phyloP scores from a whole-genome alignment of 192 early-diverging fungal species.

The Paraglomus brasilianum region DNA sequence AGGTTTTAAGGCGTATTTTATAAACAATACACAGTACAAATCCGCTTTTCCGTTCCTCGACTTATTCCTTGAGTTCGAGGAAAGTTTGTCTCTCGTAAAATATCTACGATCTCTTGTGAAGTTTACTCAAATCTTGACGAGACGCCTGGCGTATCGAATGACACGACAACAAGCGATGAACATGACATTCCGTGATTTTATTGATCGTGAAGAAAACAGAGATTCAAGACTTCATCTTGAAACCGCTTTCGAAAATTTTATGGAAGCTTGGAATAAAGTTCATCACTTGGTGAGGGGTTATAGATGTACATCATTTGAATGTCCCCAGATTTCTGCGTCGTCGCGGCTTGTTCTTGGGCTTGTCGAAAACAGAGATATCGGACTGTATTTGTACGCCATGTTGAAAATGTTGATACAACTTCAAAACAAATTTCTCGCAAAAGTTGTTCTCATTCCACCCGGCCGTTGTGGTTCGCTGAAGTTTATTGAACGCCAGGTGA shows the following conservation, averaged over 20 bases:
- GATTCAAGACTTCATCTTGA: neutral
- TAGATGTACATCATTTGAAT: neutral
- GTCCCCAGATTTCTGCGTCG: neutral
- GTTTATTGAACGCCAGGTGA: conserved; percentile 4
- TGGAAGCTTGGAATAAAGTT: conserved; percentile 21
- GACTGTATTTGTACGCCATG: conserved; percentile 20
- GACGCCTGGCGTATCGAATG: conserved; percentile 15
- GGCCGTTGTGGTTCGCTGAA: conserved; percentile 4
- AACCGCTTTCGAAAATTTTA: conserved; percentile 17
- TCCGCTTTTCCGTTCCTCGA: conserved; percentile 9
- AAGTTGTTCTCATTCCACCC: conserved; percentile 11
- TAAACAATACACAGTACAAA: neutral
- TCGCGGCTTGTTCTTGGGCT: conserved; percentile 12
- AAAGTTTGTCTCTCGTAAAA: conserved; percentile 13
- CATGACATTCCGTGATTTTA: conserved; percentile 24
- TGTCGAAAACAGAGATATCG: conserved; percentile 19
- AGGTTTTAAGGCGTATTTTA: conserved; percentile 14
- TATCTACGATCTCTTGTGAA: conserved; percentile 21
- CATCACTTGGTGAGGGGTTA: conserved; percentile 1
- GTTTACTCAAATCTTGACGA: conserved; percentile 22
- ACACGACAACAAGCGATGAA: conserved; percentile 22
- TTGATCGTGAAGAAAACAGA: conserved; percentile 6
- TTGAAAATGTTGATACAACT: conserved; percentile 14
- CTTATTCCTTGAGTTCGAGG: conserved; percentile 17
- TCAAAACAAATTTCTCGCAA: conserved; percentile 32